Base-by-base conservation (phyloP, 208 protist genomes). In the Blastocrithidia nonstop region DNA sequence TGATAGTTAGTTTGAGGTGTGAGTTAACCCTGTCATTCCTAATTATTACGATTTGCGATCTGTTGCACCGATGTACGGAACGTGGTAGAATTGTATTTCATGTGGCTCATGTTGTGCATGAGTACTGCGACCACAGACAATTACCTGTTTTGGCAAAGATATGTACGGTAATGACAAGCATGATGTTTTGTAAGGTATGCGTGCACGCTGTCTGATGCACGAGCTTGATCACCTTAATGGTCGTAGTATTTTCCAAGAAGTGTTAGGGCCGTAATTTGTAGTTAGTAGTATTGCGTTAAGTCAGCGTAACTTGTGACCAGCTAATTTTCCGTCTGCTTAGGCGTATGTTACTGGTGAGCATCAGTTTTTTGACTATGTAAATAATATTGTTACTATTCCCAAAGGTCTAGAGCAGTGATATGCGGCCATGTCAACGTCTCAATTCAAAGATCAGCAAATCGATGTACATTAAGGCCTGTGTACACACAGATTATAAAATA, bases 61-160 rank as follows among this genome's bases (percentile, higher is more conserved):
- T 35, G 29, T 35, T 15, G 83, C 83, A 9, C 69, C 83, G 6
- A 88, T 92, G 83, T 89, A 87, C 42, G 85, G 85, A 31, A 93
- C 90, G 85, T 93, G 85, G 85, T 79, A 93, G 54, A 93, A 88
- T 58, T 89, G 80, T 53, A 77, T 90, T 25, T 84, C 71, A 9
- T 88, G 79, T 27, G 79, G 77, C 0, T 60, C 74, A 2, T 66
- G 58, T 35, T 54, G 39, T 21, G 79, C 79, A 22, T 93, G 85
- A 80, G 71, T 89, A 29, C 28, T 88, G 20, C 76, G 85, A 13
- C 80, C 85, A 33, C 78, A 89, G 57, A 57, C 59, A 28, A 76
- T 93, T 37, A 79, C 67, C 0, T 88, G 79, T 59, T 49, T n/a
- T 24, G 79, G 71, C 17, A 55, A 25, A 32, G 80, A 93, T 42